phyloP scores from a whole-genome alignment of 1,139 yeast species.

The Groenewaldozyma auringiensis region DNA sequence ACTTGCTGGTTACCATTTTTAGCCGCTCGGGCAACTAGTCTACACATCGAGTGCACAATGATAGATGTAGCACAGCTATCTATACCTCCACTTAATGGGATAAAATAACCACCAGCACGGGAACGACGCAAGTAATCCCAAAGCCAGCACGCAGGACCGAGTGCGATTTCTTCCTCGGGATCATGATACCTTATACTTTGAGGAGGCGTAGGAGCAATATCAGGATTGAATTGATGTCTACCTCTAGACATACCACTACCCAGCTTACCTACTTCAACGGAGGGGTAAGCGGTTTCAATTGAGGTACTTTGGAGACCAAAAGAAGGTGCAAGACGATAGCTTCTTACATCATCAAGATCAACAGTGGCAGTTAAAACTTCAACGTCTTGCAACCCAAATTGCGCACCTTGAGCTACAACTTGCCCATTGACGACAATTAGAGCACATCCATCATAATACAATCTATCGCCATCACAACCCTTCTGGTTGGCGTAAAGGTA shows the following conservation, averaged over 20 bases:
- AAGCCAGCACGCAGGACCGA: conserved; percentile 98
- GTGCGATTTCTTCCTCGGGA: conserved; percentile 93
- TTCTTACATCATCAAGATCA: conserved; percentile 83
- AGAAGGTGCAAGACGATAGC: conserved; percentile 63
- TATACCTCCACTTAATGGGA: conserved; percentile 94
- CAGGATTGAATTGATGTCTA: conserved; percentile 50
- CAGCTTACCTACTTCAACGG: conserved; percentile 43
- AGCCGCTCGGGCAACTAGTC: conserved; percentile 64
- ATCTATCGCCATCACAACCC: conserved; percentile 97
- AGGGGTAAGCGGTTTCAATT: conserved; percentile 45
- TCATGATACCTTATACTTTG: conserved; percentile 53
- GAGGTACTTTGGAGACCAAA: conserved; percentile 64
- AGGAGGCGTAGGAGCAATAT: conserved; percentile 50
- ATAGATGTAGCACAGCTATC: conserved; percentile 97
- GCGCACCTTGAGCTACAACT: conserved; percentile 88
- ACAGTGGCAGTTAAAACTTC: conserved; percentile 92
- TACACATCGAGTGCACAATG: conserved; percentile 90
- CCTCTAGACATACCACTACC: conserved; percentile 14
- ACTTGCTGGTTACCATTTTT: conserved; percentile 65
- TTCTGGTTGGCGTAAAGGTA: conserved; percentile 89
- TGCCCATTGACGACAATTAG: conserved; percentile 85
- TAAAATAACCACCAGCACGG: conserved; percentile 79
- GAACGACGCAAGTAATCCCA: conserved; percentile 97
- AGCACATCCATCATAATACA: conserved; percentile 96
- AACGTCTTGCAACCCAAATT: conserved; percentile 80